phyloP scores from a whole-genome alignment of 2,329 filamentous ascomycete genomes.

The Pseudogymnoascus sp. region DNA sequence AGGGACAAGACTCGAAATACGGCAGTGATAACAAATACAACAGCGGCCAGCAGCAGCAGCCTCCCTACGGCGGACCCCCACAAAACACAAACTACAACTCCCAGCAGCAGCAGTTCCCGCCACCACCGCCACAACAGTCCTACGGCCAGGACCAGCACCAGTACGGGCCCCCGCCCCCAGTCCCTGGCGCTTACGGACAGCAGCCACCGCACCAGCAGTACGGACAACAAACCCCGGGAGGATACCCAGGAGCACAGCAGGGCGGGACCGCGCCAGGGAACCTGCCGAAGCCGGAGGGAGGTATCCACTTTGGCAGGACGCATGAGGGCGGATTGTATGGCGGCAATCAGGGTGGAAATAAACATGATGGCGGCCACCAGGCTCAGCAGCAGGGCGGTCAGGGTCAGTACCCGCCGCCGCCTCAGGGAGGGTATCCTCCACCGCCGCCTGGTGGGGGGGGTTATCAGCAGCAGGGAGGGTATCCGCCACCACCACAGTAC shows the following conservation, averaged over 20 bases:
- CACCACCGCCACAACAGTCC: neutral
- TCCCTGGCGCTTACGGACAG: neutral
- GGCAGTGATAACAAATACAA: neutral
- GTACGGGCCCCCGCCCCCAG: conserved; percentile 1
- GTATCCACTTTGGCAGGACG: neutral
- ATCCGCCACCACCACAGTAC: neutral
- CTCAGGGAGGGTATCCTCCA: neutral
- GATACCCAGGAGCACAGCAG: neutral
- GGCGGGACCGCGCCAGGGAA: neutral
- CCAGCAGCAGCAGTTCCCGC: conserved; percentile 13
- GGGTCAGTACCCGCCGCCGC: neutral
- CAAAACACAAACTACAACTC: neutral
- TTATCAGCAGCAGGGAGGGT: neutral
- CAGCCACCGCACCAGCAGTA: conserved; percentile 1
- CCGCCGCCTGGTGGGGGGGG: neutral
- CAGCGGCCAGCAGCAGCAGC: conserved; percentile 10
- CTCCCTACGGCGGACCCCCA: conserved; percentile 18
- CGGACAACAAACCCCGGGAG: neutral
- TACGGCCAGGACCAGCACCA: conserved; percentile 10
- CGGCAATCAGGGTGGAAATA: neutral
- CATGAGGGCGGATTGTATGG: neutral
- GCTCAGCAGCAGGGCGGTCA: neutral
- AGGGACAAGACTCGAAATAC: conserved; percentile 8
- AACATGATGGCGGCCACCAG: neutral
- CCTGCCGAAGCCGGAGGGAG: neutral